phyloP scores from a whole-genome alignment of 345 rosid genomes.

The Acer campestre region DNA sequence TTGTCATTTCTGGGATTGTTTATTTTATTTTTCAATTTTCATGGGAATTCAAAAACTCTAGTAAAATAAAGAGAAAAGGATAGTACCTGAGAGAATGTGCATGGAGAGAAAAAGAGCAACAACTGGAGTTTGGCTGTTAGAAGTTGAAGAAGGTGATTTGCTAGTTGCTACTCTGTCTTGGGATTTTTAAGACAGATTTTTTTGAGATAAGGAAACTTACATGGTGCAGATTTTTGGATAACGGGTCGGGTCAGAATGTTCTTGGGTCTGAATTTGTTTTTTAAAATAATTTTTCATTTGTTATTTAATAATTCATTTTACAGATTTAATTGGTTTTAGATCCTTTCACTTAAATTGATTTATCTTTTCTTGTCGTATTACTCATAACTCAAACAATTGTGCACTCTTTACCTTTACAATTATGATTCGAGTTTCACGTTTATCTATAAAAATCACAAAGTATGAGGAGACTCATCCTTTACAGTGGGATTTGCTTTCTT shows the following conservation, averaged over 20 bases:
- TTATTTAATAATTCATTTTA: neutral
- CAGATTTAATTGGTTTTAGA: too few relatives aligned
- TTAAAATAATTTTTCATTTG: too few relatives aligned
- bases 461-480: too few relatives aligned
- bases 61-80: neutral
- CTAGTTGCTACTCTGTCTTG: neutral
- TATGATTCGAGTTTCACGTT: too few relatives aligned
- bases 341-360: too few relatives aligned
- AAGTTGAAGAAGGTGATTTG: neutral
- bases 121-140: conserved; percentile 12
- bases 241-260: conserved; percentile 16
- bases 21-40: conserved; percentile 11
- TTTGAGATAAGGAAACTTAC: conserved; percentile 24
- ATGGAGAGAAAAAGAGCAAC: neutral
- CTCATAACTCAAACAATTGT: too few relatives aligned
- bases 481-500: too few relatives aligned
- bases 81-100: conserved; percentile 12
- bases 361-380: neutral
- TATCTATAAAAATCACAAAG: too few relatives aligned
- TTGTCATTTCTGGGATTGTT: conserved; percentile 24
- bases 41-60: conserved; percentile 10
- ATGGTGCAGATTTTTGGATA: conserved; percentile 2
- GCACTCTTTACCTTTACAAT: too few relatives aligned
- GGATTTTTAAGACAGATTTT: conserved; percentile 15
- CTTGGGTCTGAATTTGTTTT: neutral